Conservation (phyloP, 2,329 filamentous ascomycete species). For the Ceratocystis papillata region DNA sequence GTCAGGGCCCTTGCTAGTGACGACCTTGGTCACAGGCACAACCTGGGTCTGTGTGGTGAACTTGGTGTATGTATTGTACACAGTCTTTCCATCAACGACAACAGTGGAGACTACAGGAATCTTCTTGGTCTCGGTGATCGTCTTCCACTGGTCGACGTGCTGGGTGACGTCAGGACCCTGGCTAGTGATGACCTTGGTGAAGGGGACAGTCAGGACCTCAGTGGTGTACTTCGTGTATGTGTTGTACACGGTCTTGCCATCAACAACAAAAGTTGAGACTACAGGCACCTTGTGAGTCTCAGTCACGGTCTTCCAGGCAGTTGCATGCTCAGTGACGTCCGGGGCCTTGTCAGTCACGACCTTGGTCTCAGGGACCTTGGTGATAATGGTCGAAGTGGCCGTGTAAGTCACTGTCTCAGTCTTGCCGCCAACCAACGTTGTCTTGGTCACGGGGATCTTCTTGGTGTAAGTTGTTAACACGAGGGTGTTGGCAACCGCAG, state of each 20-base stretch:
- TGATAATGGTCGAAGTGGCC: conserved; percentile 11
- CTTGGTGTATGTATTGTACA: conserved; percentile 9
- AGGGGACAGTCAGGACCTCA: conserved; percentile 1
- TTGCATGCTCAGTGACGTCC: conserved; percentile 13
- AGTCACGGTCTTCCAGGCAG: conserved; percentile 12
- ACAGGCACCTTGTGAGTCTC: conserved; percentile 9
- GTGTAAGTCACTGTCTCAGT: conserved; percentile 16
- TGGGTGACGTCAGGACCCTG: conserved; percentile 16
- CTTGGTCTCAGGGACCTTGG: conserved; percentile 26
- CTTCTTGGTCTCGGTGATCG: conserved; percentile 12
- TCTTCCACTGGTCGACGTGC: not conserved
- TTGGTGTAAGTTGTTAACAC: conserved; percentile 19
- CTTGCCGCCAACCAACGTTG: conserved; percentile 9
- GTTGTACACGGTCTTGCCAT: conserved; percentile 11
- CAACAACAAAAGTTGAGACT: not conserved
- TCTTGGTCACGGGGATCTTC: conserved; percentile 18
- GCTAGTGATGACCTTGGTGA: conserved; percentile 14
- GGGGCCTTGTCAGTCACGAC: conserved; percentile 27
- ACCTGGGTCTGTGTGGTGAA: not conserved
- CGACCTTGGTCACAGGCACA: conserved; percentile 7
- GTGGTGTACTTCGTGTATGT: conserved; percentile 14
- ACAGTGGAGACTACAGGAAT: not conserved
- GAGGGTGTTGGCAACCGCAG: not conserved
- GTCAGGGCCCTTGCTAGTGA: conserved; percentile 19
- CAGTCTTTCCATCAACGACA: not conserved